Evolutionary conservation across 2,329 filamentous ascomycete genomes (phyloP), one percentile per base, ranked within the genome.

Genomic region (Fonsecaea multimorphosa): DNA sequence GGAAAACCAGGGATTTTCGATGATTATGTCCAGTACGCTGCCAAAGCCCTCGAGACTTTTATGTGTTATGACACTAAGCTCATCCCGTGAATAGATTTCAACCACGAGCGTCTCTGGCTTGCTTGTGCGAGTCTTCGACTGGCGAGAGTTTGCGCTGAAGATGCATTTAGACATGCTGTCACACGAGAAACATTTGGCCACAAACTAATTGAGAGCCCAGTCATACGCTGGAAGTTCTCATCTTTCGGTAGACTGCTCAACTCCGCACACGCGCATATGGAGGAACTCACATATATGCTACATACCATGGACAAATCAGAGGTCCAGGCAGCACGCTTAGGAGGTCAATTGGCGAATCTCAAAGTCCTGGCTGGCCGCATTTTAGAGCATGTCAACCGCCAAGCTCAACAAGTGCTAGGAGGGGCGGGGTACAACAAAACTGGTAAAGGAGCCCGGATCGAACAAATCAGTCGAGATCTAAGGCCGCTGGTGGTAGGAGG

Each of bases 141-240:
- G 73, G 84, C 85, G 1, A 80, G 87, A 0, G 80, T 84, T 0
- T 87, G 85, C 66, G 77, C 84, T 2, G 81, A 84, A 31, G 80
- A 84, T 61, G 81, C 85, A 0, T 83, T 83, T 63, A 76, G 75
- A 1, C 84, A 87, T 70, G 84, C 85, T 2, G 75, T 79, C 51
- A 80, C 76, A 6, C 78, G 85, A 2, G 78, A 85, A 64, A 86
- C 85, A 0, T 87, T 87, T 70, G 85, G 85, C 12, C 81, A 81
- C 62, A 81, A 83, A 1, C 78, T 87, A 16, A 82, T 87, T 78
- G 88, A 91, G 16, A 89, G 92, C 75, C 87, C 89, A 0, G 90
- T 92, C 0, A 89, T 92, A 29, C 80, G 82, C 1, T 76, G 81
- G 12, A 87, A 87, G 71, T 78, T 88, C 4, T 79, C 82, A 0